Percentiles rank a stretch among this genome's conserved stretches.
phyloP scores from a whole-genome alignment of 257 asterid genomes.

The Solanum tacnaense region DNA sequence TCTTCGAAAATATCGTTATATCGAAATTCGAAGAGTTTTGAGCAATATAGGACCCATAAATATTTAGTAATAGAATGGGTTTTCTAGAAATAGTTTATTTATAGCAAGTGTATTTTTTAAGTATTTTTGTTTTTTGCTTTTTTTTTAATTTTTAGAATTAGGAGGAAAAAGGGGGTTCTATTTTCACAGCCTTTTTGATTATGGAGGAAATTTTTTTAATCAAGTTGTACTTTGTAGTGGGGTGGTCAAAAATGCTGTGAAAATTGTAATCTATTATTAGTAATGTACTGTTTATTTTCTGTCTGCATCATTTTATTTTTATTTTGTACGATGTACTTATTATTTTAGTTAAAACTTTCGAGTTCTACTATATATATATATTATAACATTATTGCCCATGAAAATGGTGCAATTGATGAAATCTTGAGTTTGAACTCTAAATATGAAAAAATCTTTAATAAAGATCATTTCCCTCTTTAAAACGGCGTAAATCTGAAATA shows the following conservation, averaged over 20 bases:
- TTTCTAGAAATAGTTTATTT: not conserved
- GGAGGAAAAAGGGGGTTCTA: conserved; percentile 16
- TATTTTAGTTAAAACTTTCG: no score
- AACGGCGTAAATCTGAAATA: no score
- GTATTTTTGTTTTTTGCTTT: no score
- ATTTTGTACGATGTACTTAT: no score
- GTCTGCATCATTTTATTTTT: not conserved
- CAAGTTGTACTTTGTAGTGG: not conserved
- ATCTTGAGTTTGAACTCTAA: no score
- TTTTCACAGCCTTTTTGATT: conserved; percentile 70
- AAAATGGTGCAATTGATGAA: no score
- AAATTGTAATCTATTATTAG: conserved; percentile 47
- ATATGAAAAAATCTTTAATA: no score
- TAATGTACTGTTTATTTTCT: not conserved
- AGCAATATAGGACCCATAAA: not conserved
- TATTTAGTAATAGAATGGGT: not conserved
- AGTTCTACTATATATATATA: no score
- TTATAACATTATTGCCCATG: no score
- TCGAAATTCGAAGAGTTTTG: not conserved
- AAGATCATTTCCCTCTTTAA: no score
- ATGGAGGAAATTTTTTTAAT: not conserved
- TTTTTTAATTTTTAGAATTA: not conserved
- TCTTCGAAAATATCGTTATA: not conserved
- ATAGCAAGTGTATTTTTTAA: not conserved
- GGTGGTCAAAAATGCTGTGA: conserved; percentile 61